Percentiles rank a stretch among this genome's conserved stretches.
Conservation (phyloP, 768 basidiomycete species). For the Trametes sanguinea region DNA sequence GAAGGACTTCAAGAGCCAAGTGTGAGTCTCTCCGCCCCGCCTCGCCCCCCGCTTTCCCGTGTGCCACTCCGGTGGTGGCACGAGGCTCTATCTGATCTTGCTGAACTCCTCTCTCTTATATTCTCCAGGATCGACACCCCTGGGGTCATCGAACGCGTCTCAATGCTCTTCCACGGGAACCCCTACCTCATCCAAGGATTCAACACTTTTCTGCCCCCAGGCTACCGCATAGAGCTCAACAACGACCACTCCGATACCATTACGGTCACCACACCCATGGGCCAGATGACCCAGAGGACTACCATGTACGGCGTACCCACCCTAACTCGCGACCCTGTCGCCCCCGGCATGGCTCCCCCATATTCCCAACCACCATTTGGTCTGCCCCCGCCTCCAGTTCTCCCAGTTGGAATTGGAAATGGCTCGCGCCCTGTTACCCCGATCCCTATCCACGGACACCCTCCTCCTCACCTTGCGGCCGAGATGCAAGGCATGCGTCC, state of each 20-base stretch:
- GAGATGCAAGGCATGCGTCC: conserved; percentile 19
- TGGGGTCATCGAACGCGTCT: conserved; percentile 94
- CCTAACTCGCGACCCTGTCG: conserved; percentile 34
- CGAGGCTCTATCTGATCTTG: conserved; percentile 13
- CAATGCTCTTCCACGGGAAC: conserved; percentile 88
- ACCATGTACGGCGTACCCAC: conserved; percentile 38
- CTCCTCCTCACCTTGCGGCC: conserved; percentile 24
- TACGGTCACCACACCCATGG: conserved; percentile 79
- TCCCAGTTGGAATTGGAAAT: conserved; percentile 39
- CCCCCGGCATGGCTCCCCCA: conserved; percentile 22
- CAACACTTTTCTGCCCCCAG: conserved; percentile 94
- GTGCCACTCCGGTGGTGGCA: background rate
- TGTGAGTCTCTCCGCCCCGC: conserved; percentile 51
- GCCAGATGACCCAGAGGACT: conserved; percentile 69
- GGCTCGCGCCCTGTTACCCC: conserved; percentile 56
- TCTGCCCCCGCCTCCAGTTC: conserved; percentile 28
- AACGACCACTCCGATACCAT: conserved; percentile 74
- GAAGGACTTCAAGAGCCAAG: conserved; percentile 99
- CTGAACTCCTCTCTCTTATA: background rate
- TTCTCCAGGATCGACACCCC: conserved; percentile 88
- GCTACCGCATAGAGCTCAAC: conserved; percentile 90
- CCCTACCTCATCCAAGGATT: conserved; percentile 92
- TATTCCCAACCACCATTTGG: conserved; percentile 28
- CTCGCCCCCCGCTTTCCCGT: background rate
- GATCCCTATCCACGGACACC: conserved; percentile 38